Percentiles rank a stretch among this genome's conserved stretches.
These are phyloP conservation scores for Ciborinia camelliae DNA, from an alignment of 2,329 filamentous ascomycete species.

Conservation along the genomic window DNA sequence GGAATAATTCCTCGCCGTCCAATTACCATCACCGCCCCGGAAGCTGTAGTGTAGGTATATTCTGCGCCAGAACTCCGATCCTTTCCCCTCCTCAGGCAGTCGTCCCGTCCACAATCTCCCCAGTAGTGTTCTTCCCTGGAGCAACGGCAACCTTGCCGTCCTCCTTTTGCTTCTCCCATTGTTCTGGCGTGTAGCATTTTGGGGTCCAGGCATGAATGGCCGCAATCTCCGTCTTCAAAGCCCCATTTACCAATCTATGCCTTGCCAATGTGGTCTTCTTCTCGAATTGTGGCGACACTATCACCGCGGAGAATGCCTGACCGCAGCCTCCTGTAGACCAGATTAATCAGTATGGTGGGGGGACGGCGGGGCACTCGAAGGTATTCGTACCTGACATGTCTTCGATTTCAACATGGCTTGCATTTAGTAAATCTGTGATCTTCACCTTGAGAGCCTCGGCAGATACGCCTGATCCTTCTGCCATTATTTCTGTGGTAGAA, in stretches of 20 bases:
- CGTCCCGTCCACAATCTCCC: conserved; percentile 36
- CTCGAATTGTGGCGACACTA: conserved; percentile 58
- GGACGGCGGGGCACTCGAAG: conserved; percentile 24
- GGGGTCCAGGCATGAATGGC: conserved; percentile 76
- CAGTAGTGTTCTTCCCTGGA: conserved; percentile 36
- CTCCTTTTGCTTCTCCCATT: conserved; percentile 64
- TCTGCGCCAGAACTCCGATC: conserved; percentile 3
- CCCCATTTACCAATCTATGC: conserved; percentile 65
- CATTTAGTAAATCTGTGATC: conserved; percentile 66
- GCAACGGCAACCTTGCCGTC: conserved; percentile 31
- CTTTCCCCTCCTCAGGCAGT: conserved; percentile 28
- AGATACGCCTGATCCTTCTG: conserved; percentile 62
- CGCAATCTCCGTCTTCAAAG: conserved; percentile 67
- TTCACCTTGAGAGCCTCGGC: conserved; percentile 66
- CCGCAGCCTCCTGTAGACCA: conserved; percentile 60
- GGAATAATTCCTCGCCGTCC: neutral
- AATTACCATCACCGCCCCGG: neutral
- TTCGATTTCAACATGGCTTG: conserved; percentile 79
- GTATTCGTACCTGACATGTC: conserved; percentile 77
- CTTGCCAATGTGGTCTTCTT: conserved; percentile 61
- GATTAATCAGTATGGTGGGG: conserved; percentile 15
- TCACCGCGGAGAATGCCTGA: conserved; percentile 66
- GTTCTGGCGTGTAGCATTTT: conserved; percentile 69
- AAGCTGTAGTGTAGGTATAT: conserved; percentile 5
- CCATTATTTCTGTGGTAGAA: conserved; percentile 41